A percentile compares a stretch with the other conserved stretches of the same genome.
Evolutionary conservation across 306 rosid genomes (phyloP).

Genomic region (Aeschynomene evenia): DNA sequence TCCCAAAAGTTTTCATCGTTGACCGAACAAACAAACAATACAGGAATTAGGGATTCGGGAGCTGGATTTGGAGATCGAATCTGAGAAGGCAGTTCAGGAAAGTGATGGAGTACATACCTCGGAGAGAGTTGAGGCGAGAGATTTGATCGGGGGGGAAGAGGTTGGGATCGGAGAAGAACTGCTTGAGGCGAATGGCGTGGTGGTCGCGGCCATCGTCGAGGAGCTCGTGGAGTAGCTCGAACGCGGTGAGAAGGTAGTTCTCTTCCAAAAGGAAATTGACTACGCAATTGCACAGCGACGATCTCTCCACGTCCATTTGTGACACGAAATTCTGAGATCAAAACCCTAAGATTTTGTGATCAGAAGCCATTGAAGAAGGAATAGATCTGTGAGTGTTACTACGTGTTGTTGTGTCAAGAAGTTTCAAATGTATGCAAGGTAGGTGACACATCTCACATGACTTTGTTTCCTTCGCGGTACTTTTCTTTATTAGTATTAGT

Average conservation of each 20-base stretch:
- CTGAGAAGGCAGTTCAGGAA: neutral
- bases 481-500: neutral
- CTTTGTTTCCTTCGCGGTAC: neutral
- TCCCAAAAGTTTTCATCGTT: neutral
- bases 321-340: constrained; percentile 21
- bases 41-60: neutral
- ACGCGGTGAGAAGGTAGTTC: constrained; percentile 86
- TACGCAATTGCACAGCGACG: constrained; percentile 96
- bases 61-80: neutral
- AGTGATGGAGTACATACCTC: constrained; percentile 39
- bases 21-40: neutral
- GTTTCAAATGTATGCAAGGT: neutral
- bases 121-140: constrained; percentile 80
- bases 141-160: constrained; percentile 87
- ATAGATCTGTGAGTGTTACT: neutral
- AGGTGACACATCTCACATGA: neutral
- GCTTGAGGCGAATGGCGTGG: constrained; percentile 92
- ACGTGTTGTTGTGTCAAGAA: neutral
- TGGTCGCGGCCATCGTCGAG: constrained; percentile 85
- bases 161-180: constrained; percentile 71
- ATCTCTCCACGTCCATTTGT: constrained; percentile 81
- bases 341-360: constrained; percentile 32
- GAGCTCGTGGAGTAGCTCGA: constrained; percentile 99
- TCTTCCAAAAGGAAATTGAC: constrained; percentile 95
- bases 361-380: constrained; percentile 40